Percentiles rank a stretch among this genome's conserved stretches.
Conservation (phyloP, 2,329 filamentous ascomycete species). For the Ramichloridium luteum region DNA sequence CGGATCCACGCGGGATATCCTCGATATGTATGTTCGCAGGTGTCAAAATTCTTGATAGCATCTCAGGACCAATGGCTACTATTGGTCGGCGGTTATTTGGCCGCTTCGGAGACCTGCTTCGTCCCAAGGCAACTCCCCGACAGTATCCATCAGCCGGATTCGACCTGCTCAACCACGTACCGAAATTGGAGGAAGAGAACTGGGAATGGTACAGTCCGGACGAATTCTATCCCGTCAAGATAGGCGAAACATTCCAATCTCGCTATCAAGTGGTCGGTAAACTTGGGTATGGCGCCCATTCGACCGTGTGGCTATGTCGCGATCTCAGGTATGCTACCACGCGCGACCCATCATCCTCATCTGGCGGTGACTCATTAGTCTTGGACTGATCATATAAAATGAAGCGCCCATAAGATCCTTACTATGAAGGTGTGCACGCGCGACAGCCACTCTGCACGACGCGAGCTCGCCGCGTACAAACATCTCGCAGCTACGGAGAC, state of each 20-base stretch:
- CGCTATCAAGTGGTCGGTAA: slow-evolving; percentile 6
- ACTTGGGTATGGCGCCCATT: slow-evolving; percentile 5
- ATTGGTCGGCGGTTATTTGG: no score
- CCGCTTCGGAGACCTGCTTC: no score
- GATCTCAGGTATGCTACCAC: slow-evolving; percentile 4
- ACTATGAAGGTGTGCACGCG: slow-evolving; percentile 5
- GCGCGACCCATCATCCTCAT: no score
- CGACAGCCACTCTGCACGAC: slow-evolving; percentile 1
- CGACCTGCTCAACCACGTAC: no score
- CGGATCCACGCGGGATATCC: no score
- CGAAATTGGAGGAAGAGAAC: slow-evolving; percentile 8
- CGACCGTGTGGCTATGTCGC: slow-evolving; percentile 7
- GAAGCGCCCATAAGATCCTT: slow-evolving; percentile 3
- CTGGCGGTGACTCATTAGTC: no score
- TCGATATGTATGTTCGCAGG: no score
- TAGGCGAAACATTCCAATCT: slow-evolving; percentile 3
- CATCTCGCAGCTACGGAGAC: no score
- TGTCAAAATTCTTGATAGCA: no score
- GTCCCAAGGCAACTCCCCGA: no score
- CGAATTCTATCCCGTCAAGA: slow-evolving; percentile 2
- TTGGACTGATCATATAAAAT: not conserved
- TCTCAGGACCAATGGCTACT: no score
- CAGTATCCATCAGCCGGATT: no score
- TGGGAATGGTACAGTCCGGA: slow-evolving; percentile 2
- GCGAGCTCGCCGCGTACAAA: slow-evolving; percentile 4